phyloP scores from a whole-genome alignment of 495 filamentous ascomycete genomes.

The Pseudoneurospora amorphoporcata region DNA sequence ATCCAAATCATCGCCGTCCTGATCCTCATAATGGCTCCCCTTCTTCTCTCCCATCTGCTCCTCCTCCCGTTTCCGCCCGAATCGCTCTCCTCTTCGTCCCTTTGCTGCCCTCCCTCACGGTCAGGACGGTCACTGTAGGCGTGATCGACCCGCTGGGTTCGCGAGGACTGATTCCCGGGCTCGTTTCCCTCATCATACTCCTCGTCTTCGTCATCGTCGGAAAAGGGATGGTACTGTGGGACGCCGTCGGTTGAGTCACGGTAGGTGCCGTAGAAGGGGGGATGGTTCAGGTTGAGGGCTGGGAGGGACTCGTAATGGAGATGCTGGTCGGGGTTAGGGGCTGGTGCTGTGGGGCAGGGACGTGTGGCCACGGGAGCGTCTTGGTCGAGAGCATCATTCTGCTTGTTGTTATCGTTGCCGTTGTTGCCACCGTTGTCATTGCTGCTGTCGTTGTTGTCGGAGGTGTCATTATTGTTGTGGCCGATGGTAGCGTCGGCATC shows the following conservation, averaged over 20 bases:
- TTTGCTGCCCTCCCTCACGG: background rate
- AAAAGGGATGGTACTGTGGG: background rate
- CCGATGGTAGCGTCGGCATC: background rate
- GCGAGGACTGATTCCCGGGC: background rate
- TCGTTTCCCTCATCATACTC: background rate
- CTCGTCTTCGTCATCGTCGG: background rate
- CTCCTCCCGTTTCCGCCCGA: background rate
- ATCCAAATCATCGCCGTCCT: background rate
- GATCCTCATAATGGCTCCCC: background rate
- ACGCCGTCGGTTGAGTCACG: background rate
- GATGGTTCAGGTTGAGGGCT: background rate
- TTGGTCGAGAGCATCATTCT: background rate
- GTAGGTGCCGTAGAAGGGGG: background rate
- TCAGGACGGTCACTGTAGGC: background rate
- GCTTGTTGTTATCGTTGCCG: background rate
- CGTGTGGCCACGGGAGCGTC: background rate
- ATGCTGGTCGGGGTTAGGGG: background rate
- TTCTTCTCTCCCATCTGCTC: background rate
- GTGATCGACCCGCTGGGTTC: background rate
- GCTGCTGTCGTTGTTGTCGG: background rate
- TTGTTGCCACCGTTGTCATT: background rate
- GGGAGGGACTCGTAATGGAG: background rate
- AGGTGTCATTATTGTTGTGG: background rate
- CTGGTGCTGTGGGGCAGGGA: background rate
- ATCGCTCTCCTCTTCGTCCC: background rate